phyloP scores from a whole-genome alignment of 2,329 filamentous ascomycete genomes.

The Phoma sp. region DNA sequence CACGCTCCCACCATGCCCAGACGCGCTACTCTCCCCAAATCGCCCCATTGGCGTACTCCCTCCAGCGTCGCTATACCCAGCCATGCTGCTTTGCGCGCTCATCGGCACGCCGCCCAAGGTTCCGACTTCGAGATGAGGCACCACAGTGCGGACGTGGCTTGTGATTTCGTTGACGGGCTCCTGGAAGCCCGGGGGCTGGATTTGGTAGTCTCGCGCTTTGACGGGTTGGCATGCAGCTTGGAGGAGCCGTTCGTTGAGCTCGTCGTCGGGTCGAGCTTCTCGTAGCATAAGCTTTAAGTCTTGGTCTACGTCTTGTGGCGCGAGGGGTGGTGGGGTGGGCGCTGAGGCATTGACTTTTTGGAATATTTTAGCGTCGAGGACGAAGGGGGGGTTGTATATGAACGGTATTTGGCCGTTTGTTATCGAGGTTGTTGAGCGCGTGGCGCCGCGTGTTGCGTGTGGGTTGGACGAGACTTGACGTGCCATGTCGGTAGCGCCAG shows the following conservation, averaged over 20 bases:
- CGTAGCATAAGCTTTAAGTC: conserved; percentile 57
- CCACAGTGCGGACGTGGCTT: conserved; percentile 34
- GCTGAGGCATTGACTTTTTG: conserved; percentile 57
- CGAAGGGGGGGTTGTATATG: conserved; percentile 50
- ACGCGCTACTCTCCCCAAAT: conserved; percentile 35
- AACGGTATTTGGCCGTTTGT: conserved; percentile 52
- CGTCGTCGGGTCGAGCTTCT: conserved; percentile 47
- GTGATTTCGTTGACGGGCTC: conserved; percentile 44
- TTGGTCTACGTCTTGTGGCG: conserved; percentile 53
- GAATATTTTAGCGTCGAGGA: conserved; percentile 54
- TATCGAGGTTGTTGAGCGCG: conserved; percentile 58
- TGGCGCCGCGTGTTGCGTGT: conserved; percentile 59
- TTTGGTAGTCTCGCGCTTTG: conserved; percentile 43
- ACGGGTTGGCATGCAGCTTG: conserved; percentile 43
- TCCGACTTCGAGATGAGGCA: conserved; percentile 44
- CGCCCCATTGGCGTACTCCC: conserved; percentile 47
- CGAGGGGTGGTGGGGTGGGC: conserved; percentile 53
- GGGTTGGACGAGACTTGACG: conserved; percentile 65
- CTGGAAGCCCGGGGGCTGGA: conserved; percentile 42
- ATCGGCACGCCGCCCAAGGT: conserved; percentile 46
- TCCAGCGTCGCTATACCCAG: conserved; percentile 44
- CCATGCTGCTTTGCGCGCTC: conserved; percentile 49
- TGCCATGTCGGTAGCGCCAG: conserved; percentile 64
- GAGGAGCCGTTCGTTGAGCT: conserved; percentile 48
- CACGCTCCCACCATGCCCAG: conserved; percentile 37